Base-by-base conservation (phyloP, 441 rosid genomes). In the Erodium texanum region DNA sequence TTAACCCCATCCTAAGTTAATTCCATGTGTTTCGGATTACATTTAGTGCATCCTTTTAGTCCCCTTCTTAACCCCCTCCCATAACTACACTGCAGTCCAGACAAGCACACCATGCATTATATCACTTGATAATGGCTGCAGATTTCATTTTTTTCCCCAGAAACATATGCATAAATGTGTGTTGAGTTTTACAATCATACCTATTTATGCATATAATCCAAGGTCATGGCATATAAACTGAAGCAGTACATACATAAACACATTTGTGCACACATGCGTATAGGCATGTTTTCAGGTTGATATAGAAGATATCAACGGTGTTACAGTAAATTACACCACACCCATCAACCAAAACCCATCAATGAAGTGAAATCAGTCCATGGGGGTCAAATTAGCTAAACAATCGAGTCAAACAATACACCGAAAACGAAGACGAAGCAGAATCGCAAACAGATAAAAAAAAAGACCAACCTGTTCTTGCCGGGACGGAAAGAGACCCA, bases 401-500 rank as follows among this genome's bases (percentile, higher is more conserved):
- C 12, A 27, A 27, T 4, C 4, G 29, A 27, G 29, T 27, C 29
- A 27, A 27, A 27, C 29, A 27, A 27, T 4, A 27, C 29, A 27
- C 29, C 29, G 2, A 23, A 27, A 24, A 15, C 61, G 50, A 14
- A 14, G 8, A 3, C 20, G 27, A 59, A 62, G 36, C 19, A 1
- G 27, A 24, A 0, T 14, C 12, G 63, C 18, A 59, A 15, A 45
- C 24, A 38, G 45, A 12, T 0, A 62, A 41, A 15, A 14, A 18
- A 12, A 75, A 77, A 72, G 59, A 71, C 80, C 65, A 69, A 89
- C 90, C 88, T 80, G 85, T 20, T 79, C 76, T 82, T 87, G 68
- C 90, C 90, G 3, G 85, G 78, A 65, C 86, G 90, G 62, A 85
- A 85, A 24, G 83, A 74, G 29, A 82, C 76, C 90, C 90, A 89